Percentiles rank a stretch among this genome's conserved stretches.
Conservation (phyloP, 495 filamentous ascomycete genomes). For the Penicillium malachiteum region DNA sequence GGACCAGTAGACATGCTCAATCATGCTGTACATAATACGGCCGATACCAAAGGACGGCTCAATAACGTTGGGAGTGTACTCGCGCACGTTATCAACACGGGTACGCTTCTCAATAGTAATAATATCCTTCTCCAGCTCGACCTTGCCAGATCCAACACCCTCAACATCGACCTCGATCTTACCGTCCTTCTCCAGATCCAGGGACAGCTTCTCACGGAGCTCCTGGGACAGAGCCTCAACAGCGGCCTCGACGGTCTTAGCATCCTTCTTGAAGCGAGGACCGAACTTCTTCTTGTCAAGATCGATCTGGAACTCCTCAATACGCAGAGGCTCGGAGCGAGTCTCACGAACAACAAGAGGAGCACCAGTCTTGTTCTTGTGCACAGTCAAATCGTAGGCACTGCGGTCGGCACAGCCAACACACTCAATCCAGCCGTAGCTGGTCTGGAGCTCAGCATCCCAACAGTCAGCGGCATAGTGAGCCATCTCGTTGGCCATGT, state of each 20-base stretch:
- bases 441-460: conserved; percentile 78
- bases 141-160: conserved; percentile 60
- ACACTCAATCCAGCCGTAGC: conserved; percentile 84
- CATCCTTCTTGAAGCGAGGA: conserved; percentile 77
- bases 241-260: conserved; percentile 68
- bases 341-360: conserved; percentile 69
- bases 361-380: conserved; percentile 78
- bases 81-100: conserved; percentile 64
- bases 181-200: conserved; percentile 62
- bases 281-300: conserved; percentile 85
- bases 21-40: conserved; percentile 71
- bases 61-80: conserved; percentile 82
- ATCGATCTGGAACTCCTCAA: conserved; percentile 74
- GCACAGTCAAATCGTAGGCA: conserved; percentile 76
- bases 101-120: conserved; percentile 70
- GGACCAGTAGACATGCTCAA: conserved; percentile 80
- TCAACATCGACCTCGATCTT: conserved; percentile 67
- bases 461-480: conserved; percentile 85
- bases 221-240: conserved; percentile 67
- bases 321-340: conserved; percentile 61
- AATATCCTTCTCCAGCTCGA: conserved; percentile 69
- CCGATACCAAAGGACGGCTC: conserved; percentile 87
- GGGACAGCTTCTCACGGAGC: conserved; percentile 64
- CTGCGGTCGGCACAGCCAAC: conserved; percentile 82
- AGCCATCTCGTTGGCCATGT: conserved; percentile 82